These are phyloP conservation scores for Anaeramoeba flamelloides DNA, from an alignment of 78 protist genomes.

Conservation along the genomic window DNA sequence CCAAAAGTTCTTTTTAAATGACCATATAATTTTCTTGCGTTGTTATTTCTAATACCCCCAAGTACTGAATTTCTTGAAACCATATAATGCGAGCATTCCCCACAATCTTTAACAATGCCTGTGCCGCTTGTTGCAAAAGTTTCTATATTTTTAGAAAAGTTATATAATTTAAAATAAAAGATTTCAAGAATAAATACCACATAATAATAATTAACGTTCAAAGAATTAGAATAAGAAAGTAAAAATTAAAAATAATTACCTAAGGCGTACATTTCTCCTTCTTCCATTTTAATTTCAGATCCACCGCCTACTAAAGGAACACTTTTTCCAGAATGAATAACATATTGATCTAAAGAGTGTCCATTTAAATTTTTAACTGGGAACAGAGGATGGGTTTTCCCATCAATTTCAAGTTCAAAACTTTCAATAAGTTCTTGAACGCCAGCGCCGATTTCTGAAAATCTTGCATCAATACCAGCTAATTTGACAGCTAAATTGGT, in stretches of 20 bases:
- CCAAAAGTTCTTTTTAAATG: conserved; percentile 65
- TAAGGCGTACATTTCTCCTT: conserved; percentile 92
- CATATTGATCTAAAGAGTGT: conserved; percentile 76
- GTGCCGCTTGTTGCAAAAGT: conserved; percentile 95
- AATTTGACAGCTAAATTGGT: conserved; percentile 3
- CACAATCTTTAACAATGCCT: conserved; percentile 56
- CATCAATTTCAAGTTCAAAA: conserved; percentile 78
- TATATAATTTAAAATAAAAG: too few species aligned
- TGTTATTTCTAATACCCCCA: background rate
- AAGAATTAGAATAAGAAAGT: too few species aligned
- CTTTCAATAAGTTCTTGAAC: conserved; percentile 93
- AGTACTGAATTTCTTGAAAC: conserved; percentile 17
- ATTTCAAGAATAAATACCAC: too few species aligned
- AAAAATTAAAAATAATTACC: too few species aligned
- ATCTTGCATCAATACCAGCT: conserved; percentile 84
- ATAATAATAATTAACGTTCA: too few species aligned
- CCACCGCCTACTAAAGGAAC: conserved; percentile 83
- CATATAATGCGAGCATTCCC: conserved; percentile 87
- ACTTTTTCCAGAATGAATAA: conserved; percentile 82
- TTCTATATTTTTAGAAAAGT: too few species aligned
- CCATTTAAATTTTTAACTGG: conserved; percentile 83
- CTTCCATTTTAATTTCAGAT: conserved; percentile 54
- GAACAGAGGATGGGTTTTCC: conserved; percentile 58
- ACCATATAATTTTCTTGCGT: conserved; percentile 54
- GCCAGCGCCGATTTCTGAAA: conserved; percentile 55